phyloP scores from a whole-genome alignment of 495 filamentous ascomycete species.

The Xylona heveae region DNA sequence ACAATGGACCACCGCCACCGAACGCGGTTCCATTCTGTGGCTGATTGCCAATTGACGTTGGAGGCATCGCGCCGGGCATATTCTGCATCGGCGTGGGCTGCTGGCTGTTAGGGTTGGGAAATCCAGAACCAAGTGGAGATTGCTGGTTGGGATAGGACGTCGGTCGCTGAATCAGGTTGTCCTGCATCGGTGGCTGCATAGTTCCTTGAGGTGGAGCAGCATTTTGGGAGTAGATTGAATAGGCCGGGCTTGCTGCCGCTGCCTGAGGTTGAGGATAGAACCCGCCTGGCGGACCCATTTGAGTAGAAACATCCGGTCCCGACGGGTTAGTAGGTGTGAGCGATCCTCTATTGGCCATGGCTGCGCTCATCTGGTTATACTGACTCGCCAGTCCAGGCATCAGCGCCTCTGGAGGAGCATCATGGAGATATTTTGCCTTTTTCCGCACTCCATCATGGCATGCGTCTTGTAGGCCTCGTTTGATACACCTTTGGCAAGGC shows the following conservation, averaged over 20 bases:
- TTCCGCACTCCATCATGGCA: slow-evolving; percentile 95
- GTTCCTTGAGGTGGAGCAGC: slow-evolving; percentile 4
- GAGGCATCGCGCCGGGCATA: slow-evolving; percentile 14
- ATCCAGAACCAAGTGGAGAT: slow-evolving; percentile 6
- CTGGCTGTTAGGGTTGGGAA: slow-evolving; percentile 8
- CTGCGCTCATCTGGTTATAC: slow-evolving; percentile 17
- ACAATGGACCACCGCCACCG: slow-evolving; percentile 22
- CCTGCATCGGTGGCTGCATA: slow-evolving; percentile 12
- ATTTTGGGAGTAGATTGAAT: slow-evolving; percentile 9
- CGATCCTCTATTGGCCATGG: slow-evolving; percentile 2
- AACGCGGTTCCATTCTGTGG: slow-evolving; percentile 19
- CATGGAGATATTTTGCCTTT: slow-evolving; percentile 97
- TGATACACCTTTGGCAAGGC: slow-evolving; percentile 85
- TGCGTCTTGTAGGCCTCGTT: slow-evolving; percentile 67
- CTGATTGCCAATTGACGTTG: slow-evolving; percentile 17
- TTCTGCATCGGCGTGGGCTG: slow-evolving; percentile 17
- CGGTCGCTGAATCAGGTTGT: slow-evolving; percentile 6
- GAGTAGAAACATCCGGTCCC: slow-evolving; percentile 4
- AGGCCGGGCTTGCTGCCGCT: slow-evolving; percentile 15
- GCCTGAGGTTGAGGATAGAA: slow-evolving; percentile 18
- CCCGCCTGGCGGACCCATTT: no score
- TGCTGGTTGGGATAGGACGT: slow-evolving; percentile 7
- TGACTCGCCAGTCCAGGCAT: slow-evolving; percentile 34
- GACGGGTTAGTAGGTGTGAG: slow-evolving; percentile 5
- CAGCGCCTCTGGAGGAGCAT: slow-evolving; percentile 64